Evolutionary conservation across 2,329 filamentous ascomycete genomes (phyloP), one percentile per base, ranked within the genome.

Genomic region (Colletotrichum acutatum): DNA sequence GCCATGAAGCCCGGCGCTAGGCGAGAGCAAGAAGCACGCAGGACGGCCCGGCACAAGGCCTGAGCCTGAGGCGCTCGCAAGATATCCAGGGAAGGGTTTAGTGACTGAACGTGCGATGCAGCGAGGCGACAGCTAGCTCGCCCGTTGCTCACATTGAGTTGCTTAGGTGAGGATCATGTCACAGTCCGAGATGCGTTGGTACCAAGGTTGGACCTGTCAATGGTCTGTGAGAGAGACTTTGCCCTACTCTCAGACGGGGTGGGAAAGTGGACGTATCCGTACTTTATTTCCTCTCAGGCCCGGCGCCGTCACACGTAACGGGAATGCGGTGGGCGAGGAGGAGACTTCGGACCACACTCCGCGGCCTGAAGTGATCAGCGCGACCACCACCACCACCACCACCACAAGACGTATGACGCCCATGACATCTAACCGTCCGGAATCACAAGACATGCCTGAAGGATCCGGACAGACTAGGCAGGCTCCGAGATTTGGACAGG

Each of bases 321-420:
- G 54, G 60, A 62, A 59, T 66, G 67, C 30, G 59, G 52, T 59
- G 61, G 72, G 64, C 59, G 42, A 42, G 34, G 42, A 57, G 63
- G 67, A 53, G 32, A 57, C 68, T 72, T 81, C 81, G 81, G 81
- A 73, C 66, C 61, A 5, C 46, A 66, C 71, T 73, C 71, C 71
- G 66, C 79, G 63, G 64, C 64, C 63, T 57, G 59, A 74, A 74
- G 30, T 57, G 58, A 46, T 61, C 59, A 72, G 72, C 46, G 37
- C 42, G 42, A 14, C 32, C 32, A 34, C 32, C 32, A 34, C 32
- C 32, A 42, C 30, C 37, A 42, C 37, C 37, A 42, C 37, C 37
- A 19, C 12, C 12, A 42, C 37, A 12, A 34, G 58, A 58, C 30
- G 1, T 28, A n/a, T 49, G 37, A 54, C 61, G 46, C 56, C 49